Base-by-base conservation (phyloP, 169 alveolate species). In the Plasmodium falciparum region DNA sequence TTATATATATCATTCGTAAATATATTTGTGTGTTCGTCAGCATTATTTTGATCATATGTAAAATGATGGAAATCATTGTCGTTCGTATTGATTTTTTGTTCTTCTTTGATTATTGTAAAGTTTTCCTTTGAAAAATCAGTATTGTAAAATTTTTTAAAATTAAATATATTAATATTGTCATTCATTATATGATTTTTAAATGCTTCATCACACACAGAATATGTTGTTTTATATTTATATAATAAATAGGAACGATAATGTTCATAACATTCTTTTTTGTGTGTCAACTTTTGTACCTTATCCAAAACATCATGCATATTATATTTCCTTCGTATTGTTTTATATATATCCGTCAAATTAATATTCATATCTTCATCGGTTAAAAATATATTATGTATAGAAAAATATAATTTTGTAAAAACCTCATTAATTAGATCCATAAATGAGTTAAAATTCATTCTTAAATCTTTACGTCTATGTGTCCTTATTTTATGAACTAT, bases 381-480 rank as follows among this genome's bases (percentile, higher is more conserved):
- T 26, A 78, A 78, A 56, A 56, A 56, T 20, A 78, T 76, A 65
- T 59, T 78, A 78, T 78, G 74, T 3, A 78, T 59, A 58, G 89
- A 70, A 58, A 78, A 78, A 17, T 78, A 78, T 5, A 78, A 52
- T 17, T 78, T 78, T n/a, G 89, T 65, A 13, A 67, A 65, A 15
- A 78, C 89, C 54, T 78, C 89, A 59, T 78, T 78, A 17, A 78
- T 78, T 78, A 78, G 29, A 22, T 78, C 33, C 89, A 78, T 78
- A 78, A 78, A 78, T 7, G 52, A 58, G 45, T 78, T 78, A 58
- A 78, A 78, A n/a, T 12, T 78, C 29, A 61, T 78, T 78, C 74
- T 63, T 59, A 78, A 49, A 33, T 59, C 66, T 78, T 78, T 78
- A 26, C 89, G 65, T 33, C 61, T 52, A 78, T 78, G 76, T 3